phyloP scores from a whole-genome alignment of 2,329 filamentous ascomycete genomes.

The Beauveria rudraprayagi region DNA sequence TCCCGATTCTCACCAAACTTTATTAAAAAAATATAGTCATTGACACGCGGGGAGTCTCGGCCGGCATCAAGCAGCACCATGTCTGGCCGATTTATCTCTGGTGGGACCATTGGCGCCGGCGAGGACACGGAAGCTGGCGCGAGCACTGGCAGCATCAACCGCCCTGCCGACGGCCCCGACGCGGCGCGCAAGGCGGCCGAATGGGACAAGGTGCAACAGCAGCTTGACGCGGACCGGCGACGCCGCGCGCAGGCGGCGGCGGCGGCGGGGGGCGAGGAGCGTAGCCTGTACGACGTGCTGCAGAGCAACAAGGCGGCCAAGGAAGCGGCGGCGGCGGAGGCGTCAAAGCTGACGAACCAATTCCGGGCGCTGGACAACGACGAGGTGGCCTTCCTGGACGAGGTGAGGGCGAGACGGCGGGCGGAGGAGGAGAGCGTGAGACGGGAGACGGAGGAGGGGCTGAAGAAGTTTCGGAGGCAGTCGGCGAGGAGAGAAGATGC shows the following conservation, averaged over 20 bases:
- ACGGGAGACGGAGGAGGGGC: constrained; percentile 48
- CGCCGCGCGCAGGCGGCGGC: constrained; percentile 35
- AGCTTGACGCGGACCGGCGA: constrained; percentile 53
- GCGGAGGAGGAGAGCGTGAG: constrained; percentile 46
- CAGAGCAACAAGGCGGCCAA: constrained; percentile 82
- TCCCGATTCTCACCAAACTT: background rate
- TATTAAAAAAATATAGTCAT: background rate
- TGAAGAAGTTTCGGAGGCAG: constrained; percentile 44
- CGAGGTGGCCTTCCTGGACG: constrained; percentile 67
- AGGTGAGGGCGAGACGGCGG: constrained; percentile 41
- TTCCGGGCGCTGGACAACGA: constrained; percentile 72
- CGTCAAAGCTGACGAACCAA: constrained; percentile 63
- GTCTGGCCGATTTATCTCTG: constrained; percentile 49
- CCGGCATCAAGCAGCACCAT: constrained; percentile 23
- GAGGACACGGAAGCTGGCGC: constrained; percentile 12
- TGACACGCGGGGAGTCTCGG: background rate
- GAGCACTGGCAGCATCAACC: background rate
- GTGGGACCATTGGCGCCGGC: constrained; percentile 39
- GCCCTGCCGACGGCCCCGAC: constrained; percentile 11
- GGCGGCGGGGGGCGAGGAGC: constrained; percentile 34
- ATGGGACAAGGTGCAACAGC: constrained; percentile 57
- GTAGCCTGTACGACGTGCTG: constrained; percentile 63
- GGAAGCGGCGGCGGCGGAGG: constrained; percentile 74
- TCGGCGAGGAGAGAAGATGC: constrained; percentile 32
- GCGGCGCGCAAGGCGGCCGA: constrained; percentile 29